These are phyloP conservation scores for Aspergillus pseudoterreus DNA, from an alignment of 2,329 filamentous ascomycete genomes.

Conservation along the genomic window DNA sequence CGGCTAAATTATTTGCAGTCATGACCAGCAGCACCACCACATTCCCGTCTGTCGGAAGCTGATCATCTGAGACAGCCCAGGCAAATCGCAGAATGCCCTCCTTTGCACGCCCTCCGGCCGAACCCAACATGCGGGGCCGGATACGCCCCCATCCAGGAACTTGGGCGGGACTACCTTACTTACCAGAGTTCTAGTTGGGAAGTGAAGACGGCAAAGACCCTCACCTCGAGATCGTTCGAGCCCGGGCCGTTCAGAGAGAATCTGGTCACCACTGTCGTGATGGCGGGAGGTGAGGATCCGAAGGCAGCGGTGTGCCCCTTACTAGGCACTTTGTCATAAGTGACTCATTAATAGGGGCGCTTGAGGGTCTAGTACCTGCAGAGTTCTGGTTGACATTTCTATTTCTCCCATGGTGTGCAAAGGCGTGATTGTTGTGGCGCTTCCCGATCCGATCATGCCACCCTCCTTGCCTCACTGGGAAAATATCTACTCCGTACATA, in stretches of 20 bases:
- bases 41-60: not conserved
- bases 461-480: not conserved
- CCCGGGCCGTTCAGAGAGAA: not conserved
- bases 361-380: not conserved
- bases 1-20: not conserved
- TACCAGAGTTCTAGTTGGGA: no score
- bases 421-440: not conserved
- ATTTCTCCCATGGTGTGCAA: not conserved
- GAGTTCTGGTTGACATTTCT: not conserved
- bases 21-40: not conserved
- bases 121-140: not conserved
- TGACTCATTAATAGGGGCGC: no score
- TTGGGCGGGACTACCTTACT: slow-evolving; percentile 3
- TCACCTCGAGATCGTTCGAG: not conserved
- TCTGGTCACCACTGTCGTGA: slow-evolving; percentile 8
- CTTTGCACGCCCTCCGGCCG: not conserved
- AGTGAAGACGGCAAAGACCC: not conserved
- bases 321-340: not conserved
- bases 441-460: not conserved
- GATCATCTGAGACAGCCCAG: not conserved
- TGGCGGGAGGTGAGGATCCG: slow-evolving; percentile 9
- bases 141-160: slow-evolving; percentile 1
- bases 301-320: slow-evolving; percentile 1
- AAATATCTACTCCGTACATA: no score
- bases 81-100: no score